Conservation (phyloP, 192 early-diverging fungal species). For the Umbelopsis vinacea region DNA sequence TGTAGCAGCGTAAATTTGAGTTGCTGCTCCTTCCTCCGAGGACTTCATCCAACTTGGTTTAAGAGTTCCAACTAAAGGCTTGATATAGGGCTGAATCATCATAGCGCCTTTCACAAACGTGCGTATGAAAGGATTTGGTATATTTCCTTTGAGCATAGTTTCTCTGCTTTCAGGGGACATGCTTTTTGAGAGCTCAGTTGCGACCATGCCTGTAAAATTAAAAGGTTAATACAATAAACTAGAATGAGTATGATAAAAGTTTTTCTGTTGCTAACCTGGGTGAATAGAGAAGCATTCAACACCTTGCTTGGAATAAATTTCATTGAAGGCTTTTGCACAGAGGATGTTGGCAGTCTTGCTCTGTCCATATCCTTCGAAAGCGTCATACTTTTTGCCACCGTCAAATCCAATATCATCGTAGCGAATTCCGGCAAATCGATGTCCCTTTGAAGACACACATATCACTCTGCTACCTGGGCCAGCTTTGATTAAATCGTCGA, state of each 20-base stretch:
- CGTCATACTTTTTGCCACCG: constrained; percentile 1
- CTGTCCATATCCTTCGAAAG: constrained; percentile 27
- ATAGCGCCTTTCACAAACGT: background rate
- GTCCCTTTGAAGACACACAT: constrained; percentile 42
- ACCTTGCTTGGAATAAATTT: background rate
- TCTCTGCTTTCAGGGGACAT: background rate
- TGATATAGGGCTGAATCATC: background rate
- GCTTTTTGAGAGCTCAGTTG: background rate
- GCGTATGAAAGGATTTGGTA: background rate
- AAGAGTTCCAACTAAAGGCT: background rate
- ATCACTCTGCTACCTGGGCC: constrained; percentile 36
- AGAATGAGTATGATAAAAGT: background rate
- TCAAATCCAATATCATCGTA: constrained; percentile 21
- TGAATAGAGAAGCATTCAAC: constrained; percentile 24
- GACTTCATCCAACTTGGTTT: constrained; percentile 25
- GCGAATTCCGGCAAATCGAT: background rate
- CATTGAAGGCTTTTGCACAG: constrained; percentile 35
- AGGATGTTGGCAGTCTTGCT: constrained; percentile 60
- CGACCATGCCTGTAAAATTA: background rate
- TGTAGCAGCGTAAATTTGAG: constrained; percentile 29
- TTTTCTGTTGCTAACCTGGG: background rate
- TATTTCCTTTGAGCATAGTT: background rate
- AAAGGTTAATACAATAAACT: background rate
- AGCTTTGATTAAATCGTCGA: constrained; percentile 33
- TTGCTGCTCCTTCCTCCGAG: constrained; percentile 37